These are phyloP conservation scores for Geotrichum restrictum DNA, from an alignment of 1,139 yeast genomes.

Conservation along the genomic window DNA sequence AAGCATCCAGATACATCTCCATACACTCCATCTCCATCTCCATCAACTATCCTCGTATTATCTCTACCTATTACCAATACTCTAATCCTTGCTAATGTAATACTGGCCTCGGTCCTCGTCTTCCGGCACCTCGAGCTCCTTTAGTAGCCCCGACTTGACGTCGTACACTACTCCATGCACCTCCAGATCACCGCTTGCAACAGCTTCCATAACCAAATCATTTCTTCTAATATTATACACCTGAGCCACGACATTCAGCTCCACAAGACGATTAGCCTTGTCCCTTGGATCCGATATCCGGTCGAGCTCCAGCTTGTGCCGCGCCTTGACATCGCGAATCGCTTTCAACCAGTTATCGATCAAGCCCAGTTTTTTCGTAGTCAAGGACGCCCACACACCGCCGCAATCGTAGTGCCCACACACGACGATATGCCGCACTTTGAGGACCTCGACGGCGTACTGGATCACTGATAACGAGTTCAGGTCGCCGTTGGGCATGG, in stretches of 20 bases:
- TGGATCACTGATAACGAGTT: constrained; percentile 81
- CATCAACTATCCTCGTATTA: too few relatives aligned
- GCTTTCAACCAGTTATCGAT: constrained; percentile 76
- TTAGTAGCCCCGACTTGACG: constrained; percentile 70
- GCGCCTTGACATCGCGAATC: constrained; percentile 64
- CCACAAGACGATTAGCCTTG: constrained; percentile 65
- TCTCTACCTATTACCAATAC: too few relatives aligned
- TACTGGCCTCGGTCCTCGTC: constrained; percentile 31
- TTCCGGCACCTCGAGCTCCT: constrained; percentile 42
- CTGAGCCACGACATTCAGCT: constrained; percentile 70
- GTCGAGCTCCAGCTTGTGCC: constrained; percentile 44
- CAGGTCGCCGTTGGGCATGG: constrained; percentile 66
- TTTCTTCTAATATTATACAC: constrained; percentile 57
- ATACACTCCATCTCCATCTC: too few relatives aligned
- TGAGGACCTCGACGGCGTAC: constrained; percentile 82
- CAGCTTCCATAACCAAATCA: constrained; percentile 71
- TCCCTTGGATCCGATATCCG: constrained; percentile 42
- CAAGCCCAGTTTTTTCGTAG: constrained; percentile 63
- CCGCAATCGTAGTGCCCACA: constrained; percentile 99
- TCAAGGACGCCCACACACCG: constrained; percentile 84
- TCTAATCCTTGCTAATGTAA: constrained; percentile 17
- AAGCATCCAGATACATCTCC: too few relatives aligned
- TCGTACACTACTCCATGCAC: constrained; percentile 88
- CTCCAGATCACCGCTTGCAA: constrained; percentile 67
- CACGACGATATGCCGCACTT: constrained; percentile 76